A percentile compares a stretch with the other conserved stretches of the same genome.
Conservation (phyloP, 2,329 filamentous ascomycete species). For the Cryphonectria naterciae region DNA sequence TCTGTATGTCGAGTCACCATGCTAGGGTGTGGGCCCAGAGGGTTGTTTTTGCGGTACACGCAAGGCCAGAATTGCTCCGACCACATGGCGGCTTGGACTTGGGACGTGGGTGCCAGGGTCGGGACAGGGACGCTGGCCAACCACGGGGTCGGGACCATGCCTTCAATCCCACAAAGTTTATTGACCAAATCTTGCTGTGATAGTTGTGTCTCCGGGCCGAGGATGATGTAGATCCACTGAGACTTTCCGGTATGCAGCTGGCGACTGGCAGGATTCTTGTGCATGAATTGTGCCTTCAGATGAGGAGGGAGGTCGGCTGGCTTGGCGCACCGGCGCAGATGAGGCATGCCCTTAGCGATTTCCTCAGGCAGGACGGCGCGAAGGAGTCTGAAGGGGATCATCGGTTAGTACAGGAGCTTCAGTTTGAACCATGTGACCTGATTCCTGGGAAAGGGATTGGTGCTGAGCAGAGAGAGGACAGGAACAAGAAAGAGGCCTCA, state of each 20-base stretch:
- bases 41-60: constrained; percentile 85
- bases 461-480: not conserved
- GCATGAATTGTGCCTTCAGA: constrained; percentile 65
- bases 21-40: constrained; percentile 80
- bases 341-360: constrained; percentile 66
- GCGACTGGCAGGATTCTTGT: constrained; percentile 56
- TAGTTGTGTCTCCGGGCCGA: constrained; percentile 57
- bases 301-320: constrained; percentile 68
- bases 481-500: constrained; percentile 45
- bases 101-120: constrained; percentile 73
- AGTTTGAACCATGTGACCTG: not conserved
- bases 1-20: constrained; percentile 71
- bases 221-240: constrained; percentile 62
- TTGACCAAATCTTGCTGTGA: constrained; percentile 56
- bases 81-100: constrained; percentile 75
- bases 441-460: not conserved
- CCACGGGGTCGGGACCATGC: constrained; percentile 52
- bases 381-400: constrained; percentile 50
- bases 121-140: constrained; percentile 71
- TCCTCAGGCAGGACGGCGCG: constrained; percentile 61
- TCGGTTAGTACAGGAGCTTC: constrained; percentile 33
- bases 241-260: constrained; percentile 64
- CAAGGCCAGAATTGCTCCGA: constrained; percentile 80
- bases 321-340: constrained; percentile 79
- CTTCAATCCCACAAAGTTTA: constrained; percentile 53